Percentiles rank a stretch among this genome's conserved stretches.
Evolutionary conservation across 169 alveolate species (phyloP).

Genomic region (Amoebophrya sp.): DNA sequence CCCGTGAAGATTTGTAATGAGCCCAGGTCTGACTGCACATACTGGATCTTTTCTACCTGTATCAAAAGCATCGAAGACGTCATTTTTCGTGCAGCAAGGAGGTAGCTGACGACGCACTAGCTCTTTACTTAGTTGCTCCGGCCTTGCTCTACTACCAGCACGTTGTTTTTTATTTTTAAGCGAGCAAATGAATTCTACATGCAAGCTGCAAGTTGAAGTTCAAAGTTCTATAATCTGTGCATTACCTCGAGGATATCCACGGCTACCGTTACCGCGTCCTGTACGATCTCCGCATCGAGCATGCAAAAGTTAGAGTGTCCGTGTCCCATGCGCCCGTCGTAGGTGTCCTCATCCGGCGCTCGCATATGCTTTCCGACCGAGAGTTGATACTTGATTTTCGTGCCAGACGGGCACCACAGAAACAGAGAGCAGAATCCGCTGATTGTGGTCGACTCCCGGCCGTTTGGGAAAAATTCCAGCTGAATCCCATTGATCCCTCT

Average conservation of each 20-base stretch:
- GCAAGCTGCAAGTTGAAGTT: too few relatives aligned
- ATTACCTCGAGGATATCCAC: slow-evolving; percentile 32
- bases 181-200: too few relatives aligned
- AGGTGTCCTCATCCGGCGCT: slow-evolving; percentile 36
- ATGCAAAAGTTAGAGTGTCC: slow-evolving; percentile 35
- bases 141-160: too few relatives aligned
- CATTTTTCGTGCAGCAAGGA: too few relatives aligned
- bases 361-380: slow-evolving; percentile 33
- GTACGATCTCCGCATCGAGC: slow-evolving; percentile 33
- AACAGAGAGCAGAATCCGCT: slow-evolving; percentile 30
- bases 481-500: slow-evolving; percentile 29
- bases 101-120: too few relatives aligned
- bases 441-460: slow-evolving; percentile 30
- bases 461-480: slow-evolving; percentile 33
- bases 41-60: slow-evolving; percentile 15
- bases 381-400: slow-evolving; percentile 34
- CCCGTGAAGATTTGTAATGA: background rate
- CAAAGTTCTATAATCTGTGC: too few relatives aligned
- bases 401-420: slow-evolving; percentile 35
- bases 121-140: too few relatives aligned
- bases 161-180: too few relatives aligned
- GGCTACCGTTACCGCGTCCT: slow-evolving; percentile 30
- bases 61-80: too few relatives aligned
- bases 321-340: slow-evolving; percentile 37
- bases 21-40: background rate